Percentiles rank a stretch among this genome's conserved stretches.
Evolutionary conservation across 176 grass and related monocot species (phyloP).

Genomic region (Ananas comosus): DNA sequence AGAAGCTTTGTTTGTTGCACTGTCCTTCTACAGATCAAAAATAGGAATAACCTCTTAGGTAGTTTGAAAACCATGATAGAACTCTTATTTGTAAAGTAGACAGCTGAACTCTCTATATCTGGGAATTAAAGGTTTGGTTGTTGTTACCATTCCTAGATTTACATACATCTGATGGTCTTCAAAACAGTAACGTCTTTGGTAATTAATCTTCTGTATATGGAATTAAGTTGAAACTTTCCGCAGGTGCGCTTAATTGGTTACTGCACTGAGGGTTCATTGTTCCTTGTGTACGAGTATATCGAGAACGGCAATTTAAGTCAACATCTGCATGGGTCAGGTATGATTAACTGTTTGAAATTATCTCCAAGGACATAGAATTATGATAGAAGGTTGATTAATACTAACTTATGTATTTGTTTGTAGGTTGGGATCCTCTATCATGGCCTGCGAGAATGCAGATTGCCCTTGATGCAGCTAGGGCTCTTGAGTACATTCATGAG

Average conservation of each 20-base stretch:
- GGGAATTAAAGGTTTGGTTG: no score
- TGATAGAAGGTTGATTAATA: constrained; percentile 20
- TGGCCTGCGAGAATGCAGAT: constrained; percentile 81
- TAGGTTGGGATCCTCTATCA: constrained; percentile 59
- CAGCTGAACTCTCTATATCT: no score
- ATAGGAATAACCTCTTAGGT: not conserved
- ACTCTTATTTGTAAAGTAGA: not conserved
- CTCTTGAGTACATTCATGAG: constrained; percentile 96
- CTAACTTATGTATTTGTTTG: constrained; percentile 8
- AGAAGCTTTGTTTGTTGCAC: not conserved
- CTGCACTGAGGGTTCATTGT: constrained; percentile 76
- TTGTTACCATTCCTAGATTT: not conserved
- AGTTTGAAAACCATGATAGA: not conserved
- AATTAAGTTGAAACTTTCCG: constrained; percentile 4
- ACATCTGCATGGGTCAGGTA: constrained; percentile 79
- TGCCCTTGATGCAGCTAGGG: constrained; percentile 92
- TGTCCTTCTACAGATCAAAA: not conserved
- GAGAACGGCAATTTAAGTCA: constrained; percentile 92
- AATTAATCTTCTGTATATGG: no score
- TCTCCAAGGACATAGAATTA: not conserved
- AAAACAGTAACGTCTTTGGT: no score
- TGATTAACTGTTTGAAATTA: not conserved
- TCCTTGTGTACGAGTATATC: constrained; percentile 87
- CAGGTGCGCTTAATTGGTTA: constrained; percentile 93
- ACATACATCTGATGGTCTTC: not conserved